Evolutionary conservation across 148 eudicot genomes (phyloP).

Genomic region (Rhododendron ovatum): DNA sequence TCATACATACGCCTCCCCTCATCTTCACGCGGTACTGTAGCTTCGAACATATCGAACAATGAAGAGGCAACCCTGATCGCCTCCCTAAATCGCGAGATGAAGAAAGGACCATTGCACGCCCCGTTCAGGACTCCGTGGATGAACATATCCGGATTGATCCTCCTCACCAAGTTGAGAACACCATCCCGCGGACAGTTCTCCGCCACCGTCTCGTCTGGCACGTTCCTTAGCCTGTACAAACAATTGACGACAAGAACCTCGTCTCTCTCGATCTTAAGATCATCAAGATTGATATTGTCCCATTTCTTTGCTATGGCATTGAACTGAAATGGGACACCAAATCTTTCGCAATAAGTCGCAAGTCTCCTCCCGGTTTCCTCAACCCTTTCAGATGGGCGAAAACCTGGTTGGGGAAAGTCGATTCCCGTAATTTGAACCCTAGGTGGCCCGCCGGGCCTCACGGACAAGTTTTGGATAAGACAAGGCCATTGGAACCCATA

Average conservation of each 20-base stretch:
- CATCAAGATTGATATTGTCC: conserved; percentile 35
- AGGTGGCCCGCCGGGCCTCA: conserved; percentile 49
- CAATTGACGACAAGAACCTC: conserved; percentile 37
- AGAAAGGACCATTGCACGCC: conserved; percentile 46
- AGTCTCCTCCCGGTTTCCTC: conserved; percentile 51
- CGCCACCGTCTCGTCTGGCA: conserved; percentile 34
- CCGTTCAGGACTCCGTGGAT: conserved; percentile 46
- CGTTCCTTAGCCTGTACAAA: conserved; percentile 41
- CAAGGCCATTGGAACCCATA: conserved; percentile 73
- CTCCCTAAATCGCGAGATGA: conserved; percentile 48
- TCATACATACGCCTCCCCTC: conserved; percentile 34
- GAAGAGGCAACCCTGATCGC: conserved; percentile 36
- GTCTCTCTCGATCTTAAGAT: conserved; percentile 25
- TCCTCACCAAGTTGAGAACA: conserved; percentile 13
- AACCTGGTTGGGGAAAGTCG: conserved; percentile 52
- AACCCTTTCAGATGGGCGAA: conserved; percentile 45
- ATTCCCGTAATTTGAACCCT: conserved; percentile 49
- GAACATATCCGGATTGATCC: conserved; percentile 27
- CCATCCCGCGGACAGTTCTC: conserved; percentile 18
- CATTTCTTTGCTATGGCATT: conserved; percentile 45
- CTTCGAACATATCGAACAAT: conserved; percentile 41
- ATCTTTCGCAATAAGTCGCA: conserved; percentile 39
- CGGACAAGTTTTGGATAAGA: conserved; percentile 42
- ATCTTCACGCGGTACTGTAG: conserved; percentile 32
- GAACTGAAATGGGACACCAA: conserved; percentile 47